phyloP scores from a whole-genome alignment of 495 filamentous ascomycete genomes.

The Tuber borchii region DNA sequence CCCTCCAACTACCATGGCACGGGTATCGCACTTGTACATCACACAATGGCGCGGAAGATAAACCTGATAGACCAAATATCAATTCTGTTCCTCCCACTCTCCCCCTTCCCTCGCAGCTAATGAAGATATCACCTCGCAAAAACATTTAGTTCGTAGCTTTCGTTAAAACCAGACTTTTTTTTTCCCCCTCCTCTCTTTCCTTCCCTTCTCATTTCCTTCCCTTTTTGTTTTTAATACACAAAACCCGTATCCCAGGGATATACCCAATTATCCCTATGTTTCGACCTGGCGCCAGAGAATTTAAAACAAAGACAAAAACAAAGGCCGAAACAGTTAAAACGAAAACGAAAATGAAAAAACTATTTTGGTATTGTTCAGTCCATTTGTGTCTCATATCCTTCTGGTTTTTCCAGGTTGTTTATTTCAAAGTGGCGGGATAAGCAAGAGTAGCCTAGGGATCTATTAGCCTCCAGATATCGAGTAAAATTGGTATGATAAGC shows the following conservation, averaged over 20 bases:
- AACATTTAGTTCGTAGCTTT: background rate
- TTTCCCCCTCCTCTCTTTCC: background rate
- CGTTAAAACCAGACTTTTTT: background rate
- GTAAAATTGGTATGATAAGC: background rate
- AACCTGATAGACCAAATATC: background rate
- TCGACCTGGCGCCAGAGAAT: conserved; percentile 20
- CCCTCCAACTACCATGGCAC: background rate
- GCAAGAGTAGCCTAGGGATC: conserved; percentile 47
- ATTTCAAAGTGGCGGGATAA: conserved; percentile 78
- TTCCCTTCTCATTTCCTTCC: background rate
- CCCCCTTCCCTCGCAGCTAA: background rate
- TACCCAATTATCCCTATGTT: background rate
- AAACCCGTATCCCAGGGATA: background rate
- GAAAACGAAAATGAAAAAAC: background rate
- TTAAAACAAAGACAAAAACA: conserved; percentile 23
- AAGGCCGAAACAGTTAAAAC: background rate
- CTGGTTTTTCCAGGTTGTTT: conserved; percentile 69
- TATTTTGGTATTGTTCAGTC: conserved; percentile 45
- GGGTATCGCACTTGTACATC: background rate
- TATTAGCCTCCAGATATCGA: background rate
- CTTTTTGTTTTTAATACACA: background rate
- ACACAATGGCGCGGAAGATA: background rate
- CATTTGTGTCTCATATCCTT: conserved; percentile 67
- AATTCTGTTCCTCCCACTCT: background rate
- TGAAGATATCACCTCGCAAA: background rate